Percentiles rank a stretch among this genome's conserved stretches.
Evolutionary conservation across 73 alveolate species (phyloP).

Genomic region (Paramecium caudatum): DNA sequence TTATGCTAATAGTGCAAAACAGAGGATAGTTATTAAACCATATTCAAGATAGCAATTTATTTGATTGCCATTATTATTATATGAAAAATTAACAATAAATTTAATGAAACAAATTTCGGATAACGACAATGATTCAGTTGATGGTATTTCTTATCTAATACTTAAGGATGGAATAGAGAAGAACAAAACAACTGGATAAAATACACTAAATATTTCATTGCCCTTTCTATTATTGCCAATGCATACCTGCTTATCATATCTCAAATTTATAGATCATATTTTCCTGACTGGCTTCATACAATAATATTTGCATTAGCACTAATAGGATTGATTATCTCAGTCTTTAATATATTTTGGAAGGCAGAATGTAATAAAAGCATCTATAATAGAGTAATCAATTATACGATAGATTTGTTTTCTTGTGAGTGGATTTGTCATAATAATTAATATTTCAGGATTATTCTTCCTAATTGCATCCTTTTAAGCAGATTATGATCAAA

Average conservation of each 20-base stretch:
- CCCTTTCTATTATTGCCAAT: background rate
- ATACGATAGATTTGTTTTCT: background rate
- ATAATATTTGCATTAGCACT: background rate
- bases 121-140: conserved; percentile 45
- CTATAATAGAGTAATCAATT: background rate
- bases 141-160: background rate
- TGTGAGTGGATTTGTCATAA: background rate
- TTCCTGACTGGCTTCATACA: background rate
- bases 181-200: background rate
- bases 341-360: conserved; percentile 23
- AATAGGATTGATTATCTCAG: background rate
- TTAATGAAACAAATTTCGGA: conserved; percentile 24
- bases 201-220: background rate
- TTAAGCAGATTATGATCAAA: conserved; percentile 7
- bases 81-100: background rate
- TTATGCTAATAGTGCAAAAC: background rate
- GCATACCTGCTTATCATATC: background rate
- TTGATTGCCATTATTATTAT: too few species aligned
- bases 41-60: too few species aligned
- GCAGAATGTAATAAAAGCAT: background rate
- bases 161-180: conserved; percentile 31
- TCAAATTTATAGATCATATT: background rate
- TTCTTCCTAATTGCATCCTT: conserved; percentile 19
- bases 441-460: background rate
- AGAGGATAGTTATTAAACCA: too few species aligned